phyloP scores from a whole-genome alignment of 768 basidiomycete species.

The Coprinellus micaceus region DNA sequence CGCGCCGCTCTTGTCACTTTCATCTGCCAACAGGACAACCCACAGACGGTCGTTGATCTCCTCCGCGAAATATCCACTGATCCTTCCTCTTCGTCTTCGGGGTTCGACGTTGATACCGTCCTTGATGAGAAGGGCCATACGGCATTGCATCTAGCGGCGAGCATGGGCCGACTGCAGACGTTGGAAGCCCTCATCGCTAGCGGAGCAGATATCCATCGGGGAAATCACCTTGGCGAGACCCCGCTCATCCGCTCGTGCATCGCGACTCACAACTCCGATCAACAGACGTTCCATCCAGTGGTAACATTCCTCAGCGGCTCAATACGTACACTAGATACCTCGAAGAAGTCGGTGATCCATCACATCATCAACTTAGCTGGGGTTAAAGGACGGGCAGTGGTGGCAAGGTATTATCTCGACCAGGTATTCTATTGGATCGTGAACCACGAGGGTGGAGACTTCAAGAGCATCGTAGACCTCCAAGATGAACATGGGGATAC shows the following conservation, averaged over 20 bases:
- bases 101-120: constrained; percentile 73
- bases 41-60: constrained; percentile 54
- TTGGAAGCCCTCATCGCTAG: constrained; percentile 66
- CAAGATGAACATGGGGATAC: constrained; percentile 97
- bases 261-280: constrained; percentile 81
- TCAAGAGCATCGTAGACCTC: constrained; percentile 78
- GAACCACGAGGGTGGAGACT: constrained; percentile 70
- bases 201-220: constrained; percentile 87
- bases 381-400: constrained; percentile 78
- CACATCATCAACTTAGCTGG: constrained; percentile 90
- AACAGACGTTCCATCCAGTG: constrained; percentile 66
- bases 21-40: constrained; percentile 70
- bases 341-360: constrained; percentile 83
- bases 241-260: constrained; percentile 90
- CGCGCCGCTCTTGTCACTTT: constrained; percentile 60
- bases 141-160: constrained; percentile 88
- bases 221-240: constrained; percentile 93
- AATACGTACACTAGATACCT: constrained; percentile 85
- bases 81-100: constrained; percentile 28
- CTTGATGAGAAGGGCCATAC: constrained; percentile 95
- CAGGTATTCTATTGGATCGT: constrained; percentile 86
- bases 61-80: constrained; percentile 60
- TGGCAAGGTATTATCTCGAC: constrained; percentile 90
- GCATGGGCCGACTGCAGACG: constrained; percentile 67
- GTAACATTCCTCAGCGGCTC: constrained; percentile 64